Conservation (phyloP, 768 basidiomycete species). For the Lactarius quietus region DNA sequence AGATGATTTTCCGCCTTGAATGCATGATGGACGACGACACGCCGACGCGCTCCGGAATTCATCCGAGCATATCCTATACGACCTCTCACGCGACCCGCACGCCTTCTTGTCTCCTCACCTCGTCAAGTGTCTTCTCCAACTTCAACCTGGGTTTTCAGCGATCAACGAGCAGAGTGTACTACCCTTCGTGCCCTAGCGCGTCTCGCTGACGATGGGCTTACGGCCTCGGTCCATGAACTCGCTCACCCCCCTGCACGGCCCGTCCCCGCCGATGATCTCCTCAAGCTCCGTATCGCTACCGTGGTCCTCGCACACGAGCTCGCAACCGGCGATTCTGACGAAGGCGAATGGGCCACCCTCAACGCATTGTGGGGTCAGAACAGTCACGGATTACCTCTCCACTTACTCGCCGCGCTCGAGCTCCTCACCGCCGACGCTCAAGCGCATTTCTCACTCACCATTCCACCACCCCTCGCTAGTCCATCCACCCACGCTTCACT, state of each 20-base stretch:
- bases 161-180: conserved; percentile 60
- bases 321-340: conserved; percentile 35
- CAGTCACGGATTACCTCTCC: conserved; percentile 52
- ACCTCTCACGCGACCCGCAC: conserved; percentile 56
- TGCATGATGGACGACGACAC: conserved; percentile 66
- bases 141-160: conserved; percentile 55
- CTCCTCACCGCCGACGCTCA: conserved; percentile 53
- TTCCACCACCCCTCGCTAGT: conserved; percentile 19
- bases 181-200: conserved; percentile 58
- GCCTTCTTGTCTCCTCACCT: conserved; percentile 59
- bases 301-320: conserved; percentile 55
- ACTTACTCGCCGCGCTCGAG: conserved; percentile 50
- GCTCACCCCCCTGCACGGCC: conserved; percentile 47
- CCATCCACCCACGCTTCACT: conserved; percentile 37
- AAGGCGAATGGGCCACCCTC: conserved; percentile 52
- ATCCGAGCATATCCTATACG: conserved; percentile 64
- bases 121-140: conserved; percentile 53
- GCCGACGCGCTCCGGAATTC: conserved; percentile 58
- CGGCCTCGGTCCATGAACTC: conserved; percentile 61
- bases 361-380: conserved; percentile 60
- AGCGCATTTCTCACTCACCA: conserved; percentile 45
- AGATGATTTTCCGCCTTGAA: conserved; percentile 66
- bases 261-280: conserved; percentile 47
- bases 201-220: conserved; percentile 65
- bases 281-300: conserved; percentile 60